Evolutionary conservation across 73 alveolate genomes (phyloP), one percentile per base, ranked within the genome.

Genomic region (Paramecium sonneborni): DNA sequence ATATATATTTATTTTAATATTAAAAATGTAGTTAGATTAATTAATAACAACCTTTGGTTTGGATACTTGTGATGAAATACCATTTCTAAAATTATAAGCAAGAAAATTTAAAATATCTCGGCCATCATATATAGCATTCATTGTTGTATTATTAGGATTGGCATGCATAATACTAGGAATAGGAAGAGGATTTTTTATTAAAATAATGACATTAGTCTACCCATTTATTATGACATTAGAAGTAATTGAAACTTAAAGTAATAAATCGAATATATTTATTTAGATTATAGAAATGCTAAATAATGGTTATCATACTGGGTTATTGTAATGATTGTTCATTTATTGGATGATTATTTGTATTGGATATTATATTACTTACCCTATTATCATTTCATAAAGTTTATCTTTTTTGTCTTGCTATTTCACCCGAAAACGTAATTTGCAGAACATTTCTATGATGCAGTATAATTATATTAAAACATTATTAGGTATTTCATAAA

Each of bases 241-340:
- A 39, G 55, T 79, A 6, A 21, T 79, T 10, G 90, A 79, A 3
- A 43, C 44, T 20, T 24, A 79, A 37, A 46, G 90, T 79, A 79
- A 43, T 23, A 43, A 11, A 24, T 24, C 23, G 9, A 1, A 62
- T 30, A 30, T 62, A 26, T 37, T 41, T 20, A 46, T 39, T 20
- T 41, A 79, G 90, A 38, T 20, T 79, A 43, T 23, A 39, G 62
- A 23, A 44, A 46, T 30, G 44, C 76, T 11, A 79, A 79, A 79
- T 21, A 79, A 79, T 79, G 90, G 90, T 44, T 79, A 79, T 38
- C 90, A 1, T 79, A 79, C 41, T 79, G 90, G 90, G n/a, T 79
- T 20, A 79, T 79, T 8, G 69, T 79, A 0, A 79, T 41, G 76
- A 79, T 79, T 46, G 76, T 79, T 43, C 90, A 43, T 79, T 24